phyloP scores from a whole-genome alignment of 257 asterid species.

The Fraxinus quadrangulata region DNA sequence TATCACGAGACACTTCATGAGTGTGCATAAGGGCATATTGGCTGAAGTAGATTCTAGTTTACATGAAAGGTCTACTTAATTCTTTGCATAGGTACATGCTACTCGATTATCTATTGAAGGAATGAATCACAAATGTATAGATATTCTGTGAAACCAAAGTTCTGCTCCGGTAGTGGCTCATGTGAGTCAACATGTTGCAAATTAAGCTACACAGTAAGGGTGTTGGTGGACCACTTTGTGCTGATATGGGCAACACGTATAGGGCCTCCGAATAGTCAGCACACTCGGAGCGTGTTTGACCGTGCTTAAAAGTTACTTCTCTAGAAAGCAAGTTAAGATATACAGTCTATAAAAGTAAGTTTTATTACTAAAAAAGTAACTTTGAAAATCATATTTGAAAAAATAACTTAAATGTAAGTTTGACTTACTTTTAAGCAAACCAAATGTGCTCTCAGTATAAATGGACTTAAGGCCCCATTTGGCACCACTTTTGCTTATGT shows the following conservation, averaged over 20 bases:
- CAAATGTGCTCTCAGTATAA: background rate
- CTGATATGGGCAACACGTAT: conserved; percentile 14
- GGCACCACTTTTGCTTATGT: too few species aligned
- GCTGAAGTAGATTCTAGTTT: background rate
- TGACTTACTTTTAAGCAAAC: background rate
- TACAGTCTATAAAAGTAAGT: background rate
- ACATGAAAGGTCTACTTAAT: background rate
- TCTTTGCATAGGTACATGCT: conserved; percentile 12
- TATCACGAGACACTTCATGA: background rate
- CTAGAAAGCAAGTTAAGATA: conserved; percentile 17
- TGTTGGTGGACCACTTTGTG: conserved; percentile 7
- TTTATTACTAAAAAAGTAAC: background rate
- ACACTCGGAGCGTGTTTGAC: background rate
- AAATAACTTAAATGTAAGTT: background rate
- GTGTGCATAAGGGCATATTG: background rate
- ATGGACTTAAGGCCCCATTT: background rate
- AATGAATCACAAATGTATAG: background rate
- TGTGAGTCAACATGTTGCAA: background rate
- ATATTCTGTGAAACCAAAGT: background rate
- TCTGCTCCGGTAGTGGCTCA: background rate
- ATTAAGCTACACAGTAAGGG: conserved; percentile 3
- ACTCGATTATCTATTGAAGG: background rate
- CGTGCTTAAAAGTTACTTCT: background rate
- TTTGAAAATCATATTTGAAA: background rate
- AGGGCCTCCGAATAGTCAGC: background rate